Conservation (phyloP, 2,329 filamentous ascomycete species). For the Xylaria arbuscula region DNA sequence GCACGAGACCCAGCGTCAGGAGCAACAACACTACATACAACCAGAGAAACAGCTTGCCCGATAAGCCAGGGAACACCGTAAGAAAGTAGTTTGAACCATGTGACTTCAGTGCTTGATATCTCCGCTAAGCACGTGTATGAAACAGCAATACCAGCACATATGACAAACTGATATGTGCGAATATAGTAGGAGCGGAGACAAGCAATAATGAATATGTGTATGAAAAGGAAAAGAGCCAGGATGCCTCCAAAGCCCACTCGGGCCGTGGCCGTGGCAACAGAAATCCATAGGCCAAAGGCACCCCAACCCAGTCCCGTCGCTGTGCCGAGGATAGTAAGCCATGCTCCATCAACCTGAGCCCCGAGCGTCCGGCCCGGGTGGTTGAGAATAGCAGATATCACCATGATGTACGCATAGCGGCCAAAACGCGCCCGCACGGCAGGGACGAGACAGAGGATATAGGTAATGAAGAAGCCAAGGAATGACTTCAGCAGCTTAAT, state of each 20-base stretch:
- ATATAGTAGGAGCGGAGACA: constrained; percentile 67
- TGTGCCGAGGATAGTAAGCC: constrained; percentile 65
- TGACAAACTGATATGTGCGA: constrained; percentile 65
- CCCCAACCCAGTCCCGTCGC: constrained; percentile 67
- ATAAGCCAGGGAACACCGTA: constrained; percentile 67
- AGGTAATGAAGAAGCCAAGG: constrained; percentile 66
- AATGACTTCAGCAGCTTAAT: constrained; percentile 65
- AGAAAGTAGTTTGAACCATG: constrained; percentile 62
- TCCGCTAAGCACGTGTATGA: constrained; percentile 65
- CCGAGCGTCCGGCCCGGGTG: constrained; percentile 67
- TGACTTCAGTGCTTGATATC: constrained; percentile 55
- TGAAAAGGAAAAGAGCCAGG: constrained; percentile 64
- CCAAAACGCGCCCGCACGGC: constrained; percentile 62
- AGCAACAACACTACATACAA: constrained; percentile 60
- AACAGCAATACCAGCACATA: constrained; percentile 67
- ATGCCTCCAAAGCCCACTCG: constrained; percentile 64
- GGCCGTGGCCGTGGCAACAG: constrained; percentile 60
- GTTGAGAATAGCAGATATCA: constrained; percentile 67
- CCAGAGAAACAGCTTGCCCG: constrained; percentile 64
- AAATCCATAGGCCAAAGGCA: constrained; percentile 63
- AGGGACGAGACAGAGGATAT: constrained; percentile 65
- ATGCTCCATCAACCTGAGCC: constrained; percentile 66
- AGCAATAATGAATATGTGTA: constrained; percentile 64
- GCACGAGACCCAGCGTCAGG: constrained; percentile 67
- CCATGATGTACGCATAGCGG: constrained; percentile 65